These are phyloP conservation scores for Shiraia bambusicola DNA, from an alignment of 2,329 filamentous ascomycete species.

Conservation along the genomic window DNA sequence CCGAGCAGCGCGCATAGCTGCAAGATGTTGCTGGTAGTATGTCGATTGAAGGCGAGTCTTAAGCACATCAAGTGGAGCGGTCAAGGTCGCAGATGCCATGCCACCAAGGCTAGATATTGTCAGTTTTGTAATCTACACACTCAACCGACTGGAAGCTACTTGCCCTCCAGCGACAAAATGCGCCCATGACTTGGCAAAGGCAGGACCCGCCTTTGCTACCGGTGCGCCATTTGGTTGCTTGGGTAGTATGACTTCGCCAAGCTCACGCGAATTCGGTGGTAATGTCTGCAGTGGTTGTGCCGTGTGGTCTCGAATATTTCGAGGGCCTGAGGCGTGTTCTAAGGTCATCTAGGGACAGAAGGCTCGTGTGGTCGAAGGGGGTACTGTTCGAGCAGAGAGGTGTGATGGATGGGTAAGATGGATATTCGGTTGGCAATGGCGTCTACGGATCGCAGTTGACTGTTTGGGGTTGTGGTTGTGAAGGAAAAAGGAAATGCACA, in stretches of 20 bases:
- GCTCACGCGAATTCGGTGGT: conserved; percentile 60
- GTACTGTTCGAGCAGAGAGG: conserved; percentile 1
- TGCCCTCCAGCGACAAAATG: conserved; percentile 92
- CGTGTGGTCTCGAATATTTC: conserved; percentile 30
- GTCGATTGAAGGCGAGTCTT: conserved; percentile 93
- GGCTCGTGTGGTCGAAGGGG: conserved; percentile 11
- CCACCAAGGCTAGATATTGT: conserved; percentile 69
- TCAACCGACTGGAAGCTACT: conserved; percentile 28
- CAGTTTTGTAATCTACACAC: conserved; percentile 9
- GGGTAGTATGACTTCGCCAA: conserved; percentile 57
- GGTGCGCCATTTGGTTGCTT: conserved; percentile 44
- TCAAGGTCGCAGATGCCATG: conserved; percentile 90
- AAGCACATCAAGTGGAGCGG: conserved; percentile 88
- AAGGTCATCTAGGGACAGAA: conserved; percentile 37
- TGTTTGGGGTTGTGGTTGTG: conserved; percentile 2
- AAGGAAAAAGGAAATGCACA: conserved; percentile 5
- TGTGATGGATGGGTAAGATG: background rate
- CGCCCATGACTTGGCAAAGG: conserved; percentile 76
- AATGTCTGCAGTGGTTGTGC: conserved; percentile 30
- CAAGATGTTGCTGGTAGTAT: conserved; percentile 85
- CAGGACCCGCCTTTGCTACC: conserved; percentile 42
- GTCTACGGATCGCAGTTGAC: conserved; percentile 4
- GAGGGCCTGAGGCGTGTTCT: conserved; percentile 35
- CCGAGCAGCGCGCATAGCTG: conserved; percentile 63
- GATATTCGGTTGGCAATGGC: background rate